phyloP scores from a whole-genome alignment of 2,329 filamentous ascomycete genomes.

The Anthostomella pinea region DNA sequence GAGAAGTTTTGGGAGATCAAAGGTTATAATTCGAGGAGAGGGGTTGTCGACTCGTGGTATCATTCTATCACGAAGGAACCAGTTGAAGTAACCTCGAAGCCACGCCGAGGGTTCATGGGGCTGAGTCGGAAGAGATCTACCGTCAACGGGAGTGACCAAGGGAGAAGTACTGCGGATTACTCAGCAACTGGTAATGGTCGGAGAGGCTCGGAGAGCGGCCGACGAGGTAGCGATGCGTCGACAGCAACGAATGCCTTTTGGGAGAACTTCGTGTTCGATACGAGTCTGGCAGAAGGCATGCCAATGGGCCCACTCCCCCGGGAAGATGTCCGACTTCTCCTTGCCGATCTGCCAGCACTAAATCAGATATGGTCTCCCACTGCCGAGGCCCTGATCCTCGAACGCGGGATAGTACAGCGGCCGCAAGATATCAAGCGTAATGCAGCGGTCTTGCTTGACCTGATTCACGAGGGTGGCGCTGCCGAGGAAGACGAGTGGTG shows the following conservation, averaged over 20 bases:
- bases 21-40: constrained; percentile 59
- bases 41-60: constrained; percentile 60
- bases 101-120: constrained; percentile 49
- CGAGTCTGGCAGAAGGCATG: constrained; percentile 58
- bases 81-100: constrained; percentile 43
- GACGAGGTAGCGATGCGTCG: constrained; percentile 29
- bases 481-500: constrained; percentile 62
- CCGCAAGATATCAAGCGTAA: constrained; percentile 62
- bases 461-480: constrained; percentile 61
- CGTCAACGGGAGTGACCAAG: constrained; percentile 33
- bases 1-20: constrained; percentile 65
- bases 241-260: constrained; percentile 18
- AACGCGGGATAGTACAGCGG: constrained; percentile 56
- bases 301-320: constrained; percentile 56
- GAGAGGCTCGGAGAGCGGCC: constrained; percentile 28
- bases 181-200: constrained; percentile 19
- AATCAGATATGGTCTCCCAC: constrained; percentile 62
- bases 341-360: constrained; percentile 55
- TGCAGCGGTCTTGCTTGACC: constrained; percentile 58
- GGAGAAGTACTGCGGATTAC: constrained; percentile 14
- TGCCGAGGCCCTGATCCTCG: constrained; percentile 59
- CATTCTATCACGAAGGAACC: constrained; percentile 46
- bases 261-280: constrained; percentile 52
- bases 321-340: constrained; percentile 48
- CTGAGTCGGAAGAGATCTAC: constrained; percentile 58